Base-by-base conservation (phyloP, 1,139 yeast genomes). In the Saccharomyces hybrid region DNA sequence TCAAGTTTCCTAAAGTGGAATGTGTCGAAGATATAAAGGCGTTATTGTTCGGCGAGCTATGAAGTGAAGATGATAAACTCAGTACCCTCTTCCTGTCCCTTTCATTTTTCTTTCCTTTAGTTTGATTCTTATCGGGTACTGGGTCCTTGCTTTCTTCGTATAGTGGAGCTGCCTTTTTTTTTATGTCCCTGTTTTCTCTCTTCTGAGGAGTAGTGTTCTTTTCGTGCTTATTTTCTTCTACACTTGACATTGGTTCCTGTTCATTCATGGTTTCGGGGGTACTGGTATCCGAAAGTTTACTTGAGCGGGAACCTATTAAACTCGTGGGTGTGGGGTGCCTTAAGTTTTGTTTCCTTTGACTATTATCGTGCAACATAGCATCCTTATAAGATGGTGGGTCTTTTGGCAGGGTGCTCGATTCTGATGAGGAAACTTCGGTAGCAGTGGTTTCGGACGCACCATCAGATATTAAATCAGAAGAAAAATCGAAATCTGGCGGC, bases 311-410 rank as follows among this genome's bases (percentile, higher is more conserved):
- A 20, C n/a, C 44, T 20, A 7, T 38, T 20, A 16, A 20, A 20
- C 25, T 49, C n/a, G 8, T 30, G 4, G 8, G 50, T 23, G 13
- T 50, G 27, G 53, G 23, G 23, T 20, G 23, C 23, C 23, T 20
- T 20, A 3, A 47, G 34, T 50, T 54, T 14, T 44, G 46, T 16
- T 44, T 47, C 46, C 55, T 50, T n/a, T 50, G 51, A 46, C 13
- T 47, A 9, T 25, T 47, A 11, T 25, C 41, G n/a, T 34, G 32
- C 50, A 14, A 55, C 49, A 69, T 50, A 25, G 64, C 64, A 9
- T 70, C 74, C 13, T 56, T 63, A 57, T 73, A 74, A 2, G 69
- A 55, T 9, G 77, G 78, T 6, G 78, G 77, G 31, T 66, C 57
- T 34, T 49, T 59, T 42, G 81, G 81, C 4, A 76, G 26, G 11